Conservation (phyloP, 768 basidiomycete genomes). For the Amyloporia xantha region DNA sequence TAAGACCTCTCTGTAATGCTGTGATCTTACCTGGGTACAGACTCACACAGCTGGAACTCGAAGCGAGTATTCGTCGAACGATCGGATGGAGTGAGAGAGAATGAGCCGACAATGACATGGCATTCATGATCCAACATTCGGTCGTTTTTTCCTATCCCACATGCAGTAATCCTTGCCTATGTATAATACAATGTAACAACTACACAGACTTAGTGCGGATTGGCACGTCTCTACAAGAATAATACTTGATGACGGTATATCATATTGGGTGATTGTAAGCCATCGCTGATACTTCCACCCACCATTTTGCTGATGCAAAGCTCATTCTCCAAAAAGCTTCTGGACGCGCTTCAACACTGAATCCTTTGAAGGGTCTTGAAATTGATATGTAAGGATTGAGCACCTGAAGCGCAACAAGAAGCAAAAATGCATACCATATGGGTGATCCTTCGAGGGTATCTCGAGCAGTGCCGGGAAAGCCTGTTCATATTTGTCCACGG, state of each 20-base stretch:
- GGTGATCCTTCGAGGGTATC: slow-evolving; percentile 98
- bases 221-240: too few relatives aligned
- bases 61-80: slow-evolving; percentile 68
- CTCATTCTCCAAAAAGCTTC: slow-evolving; percentile 89
- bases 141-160: neutral
- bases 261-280: too few relatives aligned
- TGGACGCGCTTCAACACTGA: slow-evolving; percentile 94
- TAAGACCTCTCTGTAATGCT: slow-evolving; percentile 22
- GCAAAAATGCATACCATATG: slow-evolving; percentile 64
- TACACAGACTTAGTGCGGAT: too few relatives aligned
- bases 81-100: slow-evolving; percentile 57
- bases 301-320: neutral
- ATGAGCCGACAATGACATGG: slow-evolving; percentile 68
- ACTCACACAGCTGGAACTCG: slow-evolving; percentile 54
- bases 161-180: neutral
- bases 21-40: slow-evolving; percentile 29
- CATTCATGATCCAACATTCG: slow-evolving; percentile 28
- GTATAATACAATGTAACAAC: slow-evolving; percentile 3
- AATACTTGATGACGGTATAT: too few relatives aligned
- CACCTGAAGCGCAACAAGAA: neutral
- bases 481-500: slow-evolving; percentile 92
- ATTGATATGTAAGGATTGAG: neutral
- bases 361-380: slow-evolving; percentile 87
- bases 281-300: too few relatives aligned
- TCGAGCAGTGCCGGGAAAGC: slow-evolving; percentile 96